These are phyloP conservation scores for Crataegus laevigata DNA, from an alignment of 306 rosid species.

Conservation along the genomic window DNA sequence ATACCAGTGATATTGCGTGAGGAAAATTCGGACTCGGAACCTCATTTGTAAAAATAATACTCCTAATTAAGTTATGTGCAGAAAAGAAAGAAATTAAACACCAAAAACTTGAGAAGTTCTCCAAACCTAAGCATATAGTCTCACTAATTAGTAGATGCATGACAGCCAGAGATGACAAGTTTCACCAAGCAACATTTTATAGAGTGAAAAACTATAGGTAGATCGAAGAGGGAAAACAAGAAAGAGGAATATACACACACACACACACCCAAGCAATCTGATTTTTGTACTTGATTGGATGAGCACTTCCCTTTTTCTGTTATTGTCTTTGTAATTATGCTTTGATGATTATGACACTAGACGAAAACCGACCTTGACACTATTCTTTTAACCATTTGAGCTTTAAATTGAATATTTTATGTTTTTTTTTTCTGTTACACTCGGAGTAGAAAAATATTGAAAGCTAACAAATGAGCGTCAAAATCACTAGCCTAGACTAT, in stretches of 20 bases:
- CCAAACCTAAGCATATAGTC: neutral
- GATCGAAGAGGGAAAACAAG: neutral
- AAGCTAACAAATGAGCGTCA: neutral
- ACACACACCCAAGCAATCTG: neutral
- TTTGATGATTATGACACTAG: neutral
- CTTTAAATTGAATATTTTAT: too few relatives aligned
- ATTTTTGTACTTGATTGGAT: conserved; percentile 5
- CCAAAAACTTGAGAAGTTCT: neutral
- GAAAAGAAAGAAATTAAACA: neutral
- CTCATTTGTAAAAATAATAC: too few relatives aligned
- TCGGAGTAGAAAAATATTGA: too few relatives aligned
- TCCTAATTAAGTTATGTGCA: neutral
- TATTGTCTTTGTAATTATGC: neutral
- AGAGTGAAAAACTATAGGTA: neutral
- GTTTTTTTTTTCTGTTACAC: too few relatives aligned
- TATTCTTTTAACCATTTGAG: neutral
- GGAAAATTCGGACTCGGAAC: too few relatives aligned
- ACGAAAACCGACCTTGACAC: neutral
- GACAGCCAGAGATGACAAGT: neutral
- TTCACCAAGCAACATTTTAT: neutral
- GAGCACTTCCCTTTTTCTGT: neutral
- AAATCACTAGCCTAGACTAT: neutral
- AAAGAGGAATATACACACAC: too few relatives aligned
- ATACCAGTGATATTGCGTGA: neutral
- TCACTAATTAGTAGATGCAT: neutral